These are phyloP conservation scores for Candida parachauliodes DNA, from an alignment of 805 yeast species.

Conservation along the genomic window DNA sequence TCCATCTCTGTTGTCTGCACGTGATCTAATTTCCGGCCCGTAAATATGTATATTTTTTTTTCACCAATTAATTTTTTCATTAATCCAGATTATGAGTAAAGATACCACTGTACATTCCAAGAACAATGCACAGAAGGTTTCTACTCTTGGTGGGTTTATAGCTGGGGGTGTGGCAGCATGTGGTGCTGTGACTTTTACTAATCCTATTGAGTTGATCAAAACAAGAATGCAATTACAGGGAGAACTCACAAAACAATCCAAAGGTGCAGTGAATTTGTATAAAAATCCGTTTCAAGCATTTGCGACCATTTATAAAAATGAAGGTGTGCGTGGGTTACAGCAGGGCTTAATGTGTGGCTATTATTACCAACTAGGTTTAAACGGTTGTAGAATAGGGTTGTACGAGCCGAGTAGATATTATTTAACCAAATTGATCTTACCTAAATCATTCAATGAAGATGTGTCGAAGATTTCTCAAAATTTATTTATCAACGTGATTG, in stretches of 20 bases:
- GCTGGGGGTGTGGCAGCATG: slow-evolving; percentile 97
- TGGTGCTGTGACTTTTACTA: slow-evolving; percentile 95
- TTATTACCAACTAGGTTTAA: slow-evolving; percentile 82
- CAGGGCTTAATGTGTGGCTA: slow-evolving; percentile 89
- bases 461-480: slow-evolving; percentile 30
- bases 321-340: slow-evolving; percentile 85
- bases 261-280: slow-evolving; percentile 52
- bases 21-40: slow-evolving; percentile 2
- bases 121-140: slow-evolving; percentile 48
- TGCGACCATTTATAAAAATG: slow-evolving; percentile 64
- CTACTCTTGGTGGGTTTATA: slow-evolving; percentile 72
- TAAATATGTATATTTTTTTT: background rate
- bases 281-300: slow-evolving; percentile 86
- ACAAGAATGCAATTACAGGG: slow-evolving; percentile 97
- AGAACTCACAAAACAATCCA: slow-evolving; percentile 60
- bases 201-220: slow-evolving; percentile 92
- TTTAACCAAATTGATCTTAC: slow-evolving; percentile 53
- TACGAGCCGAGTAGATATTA: slow-evolving; percentile 80
- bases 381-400: slow-evolving; percentile 91
- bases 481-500: slow-evolving; percentile 58
- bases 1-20: background rate
- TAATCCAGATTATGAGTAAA: too few relatives aligned
- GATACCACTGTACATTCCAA: too few relatives aligned
- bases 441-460: slow-evolving; percentile 44
- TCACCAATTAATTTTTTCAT: too few relatives aligned